Conservation (phyloP, 768 basidiomycete genomes). For the Suillus plorans region DNA sequence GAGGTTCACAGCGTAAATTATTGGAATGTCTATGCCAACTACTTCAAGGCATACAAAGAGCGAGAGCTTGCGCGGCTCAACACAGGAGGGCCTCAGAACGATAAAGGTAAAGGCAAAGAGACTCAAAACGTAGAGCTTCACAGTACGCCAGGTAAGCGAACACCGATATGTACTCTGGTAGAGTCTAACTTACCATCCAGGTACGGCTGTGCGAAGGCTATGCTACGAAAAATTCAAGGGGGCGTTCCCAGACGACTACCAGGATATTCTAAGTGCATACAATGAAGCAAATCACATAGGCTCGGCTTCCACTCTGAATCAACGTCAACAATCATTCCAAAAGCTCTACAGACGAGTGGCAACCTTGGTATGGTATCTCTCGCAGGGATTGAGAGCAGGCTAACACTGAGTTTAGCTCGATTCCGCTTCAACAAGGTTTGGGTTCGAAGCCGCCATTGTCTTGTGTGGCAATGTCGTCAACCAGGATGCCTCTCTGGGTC, state of each 20-base stretch:
- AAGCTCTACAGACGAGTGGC: neutral
- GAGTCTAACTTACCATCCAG: neutral
- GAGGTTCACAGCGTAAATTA: neutral
- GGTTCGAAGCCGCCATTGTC: slow-evolving; percentile 10
- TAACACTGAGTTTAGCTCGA: slow-evolving; percentile 7
- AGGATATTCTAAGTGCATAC: neutral
- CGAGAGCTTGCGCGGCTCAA: neutral
- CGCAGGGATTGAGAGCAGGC: neutral
- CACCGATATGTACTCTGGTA: neutral
- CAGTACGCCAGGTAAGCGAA: neutral
- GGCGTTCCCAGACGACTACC: neutral
- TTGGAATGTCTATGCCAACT: slow-evolving; percentile 8
- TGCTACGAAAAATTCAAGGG: neutral
- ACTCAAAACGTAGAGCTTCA: neutral
- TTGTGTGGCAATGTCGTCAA: slow-evolving; percentile 12
- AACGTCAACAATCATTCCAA: neutral
- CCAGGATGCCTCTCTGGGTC: slow-evolving; percentile 5
- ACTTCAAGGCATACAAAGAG: slow-evolving; percentile 8
- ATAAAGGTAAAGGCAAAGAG: neutral
- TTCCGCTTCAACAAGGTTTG: neutral
- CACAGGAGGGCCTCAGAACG: too few species aligned
- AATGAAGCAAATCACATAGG: neutral
- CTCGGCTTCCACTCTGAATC: neutral
- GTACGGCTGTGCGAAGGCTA: neutral
- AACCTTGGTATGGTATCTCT: neutral